Evolutionary conservation across 1,284 basidiomycete genomes (phyloP).

Genomic region (Microbotryum violaceum): DNA sequence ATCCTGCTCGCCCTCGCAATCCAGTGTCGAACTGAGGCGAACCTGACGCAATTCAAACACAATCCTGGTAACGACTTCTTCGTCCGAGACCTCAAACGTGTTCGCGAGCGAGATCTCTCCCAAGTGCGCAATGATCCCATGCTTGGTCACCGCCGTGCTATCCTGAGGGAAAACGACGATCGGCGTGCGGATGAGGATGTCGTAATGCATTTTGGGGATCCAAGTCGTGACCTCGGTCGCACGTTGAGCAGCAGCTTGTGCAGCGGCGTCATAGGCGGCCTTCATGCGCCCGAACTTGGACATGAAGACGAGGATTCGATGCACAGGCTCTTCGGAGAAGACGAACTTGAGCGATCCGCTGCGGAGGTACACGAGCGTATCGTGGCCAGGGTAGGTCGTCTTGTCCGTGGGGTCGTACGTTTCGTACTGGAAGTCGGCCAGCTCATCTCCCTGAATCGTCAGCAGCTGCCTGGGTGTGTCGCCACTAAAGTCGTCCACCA

Average conservation of each 20-base stretch:
- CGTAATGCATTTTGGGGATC: slow-evolving; percentile 67
- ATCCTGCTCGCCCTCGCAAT: slow-evolving; percentile 46
- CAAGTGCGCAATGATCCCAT: slow-evolving; percentile 71
- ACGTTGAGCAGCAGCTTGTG: slow-evolving; percentile 73
- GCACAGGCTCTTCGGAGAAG: slow-evolving; percentile 80
- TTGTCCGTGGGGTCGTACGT: slow-evolving; percentile 66
- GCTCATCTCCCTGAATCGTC: slow-evolving; percentile 89
- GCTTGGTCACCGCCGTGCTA: slow-evolving; percentile 51
- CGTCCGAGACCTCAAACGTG: slow-evolving; percentile 53
- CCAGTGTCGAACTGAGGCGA: slow-evolving; percentile 65
- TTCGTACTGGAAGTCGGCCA: slow-evolving; percentile 92
- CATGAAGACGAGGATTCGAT: slow-evolving; percentile 75
- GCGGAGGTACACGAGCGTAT: slow-evolving; percentile 74
- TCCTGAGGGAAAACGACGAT: slow-evolving; percentile 83
- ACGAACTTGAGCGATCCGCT: slow-evolving; percentile 88
- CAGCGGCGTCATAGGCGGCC: slow-evolving; percentile 92
- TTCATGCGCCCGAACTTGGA: slow-evolving; percentile 84
- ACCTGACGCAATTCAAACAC: slow-evolving; percentile 77
- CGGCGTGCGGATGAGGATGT: slow-evolving; percentile 82
- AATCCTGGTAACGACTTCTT: slow-evolving; percentile 52
- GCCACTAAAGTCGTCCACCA: slow-evolving; percentile 65
- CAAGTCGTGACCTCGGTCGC: slow-evolving; percentile 49
- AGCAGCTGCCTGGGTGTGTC: slow-evolving; percentile 65
- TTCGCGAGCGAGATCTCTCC: slow-evolving; percentile 86
- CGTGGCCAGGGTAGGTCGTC: slow-evolving; percentile 67